These are phyloP conservation scores for Blastobotrys serpentis DNA, from an alignment of 1,139 yeast species.

Conservation along the genomic window DNA sequence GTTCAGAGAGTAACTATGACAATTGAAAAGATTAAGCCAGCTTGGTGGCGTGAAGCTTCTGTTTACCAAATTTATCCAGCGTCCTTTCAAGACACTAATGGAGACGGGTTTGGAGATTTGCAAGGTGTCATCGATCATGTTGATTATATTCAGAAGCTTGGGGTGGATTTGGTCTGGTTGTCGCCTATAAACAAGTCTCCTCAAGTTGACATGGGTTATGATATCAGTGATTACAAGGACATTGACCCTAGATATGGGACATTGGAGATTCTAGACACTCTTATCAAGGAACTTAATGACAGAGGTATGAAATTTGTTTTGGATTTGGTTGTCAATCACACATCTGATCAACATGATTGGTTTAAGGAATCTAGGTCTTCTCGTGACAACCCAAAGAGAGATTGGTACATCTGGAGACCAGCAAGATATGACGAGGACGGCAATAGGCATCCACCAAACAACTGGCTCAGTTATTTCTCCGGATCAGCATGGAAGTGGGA, in stretches of 20 bases:
- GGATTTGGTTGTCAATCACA: constrained; percentile 60
- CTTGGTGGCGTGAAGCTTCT: constrained; percentile 58
- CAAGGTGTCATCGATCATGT: constrained; percentile 53
- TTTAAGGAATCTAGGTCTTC: constrained; percentile 55
- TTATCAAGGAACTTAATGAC: constrained; percentile 49
- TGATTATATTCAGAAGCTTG: constrained; percentile 53
- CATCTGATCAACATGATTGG: constrained; percentile 57
- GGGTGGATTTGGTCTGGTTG: constrained; percentile 56
- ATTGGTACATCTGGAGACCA: constrained; percentile 61
- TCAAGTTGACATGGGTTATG: constrained; percentile 64
- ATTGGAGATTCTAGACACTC: constrained; percentile 49
- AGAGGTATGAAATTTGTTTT: constrained; percentile 53
- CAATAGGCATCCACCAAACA: constrained; percentile 54
- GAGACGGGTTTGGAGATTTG: constrained; percentile 58
- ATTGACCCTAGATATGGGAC: constrained; percentile 56
- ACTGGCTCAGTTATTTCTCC: constrained; percentile 51
- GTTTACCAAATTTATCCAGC: constrained; percentile 62
- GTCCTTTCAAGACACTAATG: constrained; percentile 55
- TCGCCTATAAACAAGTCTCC: constrained; percentile 61
- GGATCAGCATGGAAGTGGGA: constrained; percentile 57
- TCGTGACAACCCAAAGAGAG: constrained; percentile 53
- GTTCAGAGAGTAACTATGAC: constrained; percentile 2
- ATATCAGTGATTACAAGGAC: constrained; percentile 53
- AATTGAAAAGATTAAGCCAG: constrained; percentile 5
- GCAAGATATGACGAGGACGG: constrained; percentile 50